phyloP scores from a whole-genome alignment of 371 early-diverging fungal species.

The Rhizomucor pusillus region DNA sequence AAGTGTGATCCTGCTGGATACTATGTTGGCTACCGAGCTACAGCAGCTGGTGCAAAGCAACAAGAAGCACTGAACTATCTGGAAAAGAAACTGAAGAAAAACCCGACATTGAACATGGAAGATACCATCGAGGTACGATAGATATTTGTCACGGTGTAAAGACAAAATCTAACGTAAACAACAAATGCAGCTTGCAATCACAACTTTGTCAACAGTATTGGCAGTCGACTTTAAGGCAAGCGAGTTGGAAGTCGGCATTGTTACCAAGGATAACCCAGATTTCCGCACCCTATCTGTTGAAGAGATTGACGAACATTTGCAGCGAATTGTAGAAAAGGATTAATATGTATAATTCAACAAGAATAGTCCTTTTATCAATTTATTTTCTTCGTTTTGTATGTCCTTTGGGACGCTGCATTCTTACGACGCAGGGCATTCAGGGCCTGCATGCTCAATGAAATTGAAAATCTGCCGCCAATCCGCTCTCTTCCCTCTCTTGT shows the following conservation, averaged over 20 bases:
- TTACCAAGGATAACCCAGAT: conserved; percentile 66
- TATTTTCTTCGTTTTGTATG: no score
- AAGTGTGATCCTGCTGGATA: conserved; percentile 98
- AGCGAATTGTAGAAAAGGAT: conserved; percentile 86
- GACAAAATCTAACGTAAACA: not conserved
- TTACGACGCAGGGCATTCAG: no score
- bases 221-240: conserved; percentile 92
- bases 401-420: no score
- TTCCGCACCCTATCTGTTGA: conserved; percentile 79
- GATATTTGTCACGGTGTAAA: not conserved
- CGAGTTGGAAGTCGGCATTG: conserved; percentile 94
- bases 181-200: conserved; percentile 79
- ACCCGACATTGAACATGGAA: conserved; percentile 73
- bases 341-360: conserved; percentile 23
- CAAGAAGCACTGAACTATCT: conserved; percentile 94
- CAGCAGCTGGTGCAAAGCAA: conserved; percentile 96
- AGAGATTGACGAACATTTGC: conserved; percentile 94
- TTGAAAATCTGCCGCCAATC: no score
- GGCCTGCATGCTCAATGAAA: no score
- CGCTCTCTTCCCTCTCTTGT: no score
- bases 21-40: conserved; percentile 95
- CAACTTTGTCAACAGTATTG: conserved; percentile 88
- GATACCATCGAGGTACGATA: conserved; percentile 87
- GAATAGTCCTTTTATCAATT: no score
- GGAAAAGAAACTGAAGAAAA: conserved; percentile 97